Conservation (phyloP, 2,329 filamentous ascomycete genomes). For the Zymoseptoria ardabiliae region DNA sequence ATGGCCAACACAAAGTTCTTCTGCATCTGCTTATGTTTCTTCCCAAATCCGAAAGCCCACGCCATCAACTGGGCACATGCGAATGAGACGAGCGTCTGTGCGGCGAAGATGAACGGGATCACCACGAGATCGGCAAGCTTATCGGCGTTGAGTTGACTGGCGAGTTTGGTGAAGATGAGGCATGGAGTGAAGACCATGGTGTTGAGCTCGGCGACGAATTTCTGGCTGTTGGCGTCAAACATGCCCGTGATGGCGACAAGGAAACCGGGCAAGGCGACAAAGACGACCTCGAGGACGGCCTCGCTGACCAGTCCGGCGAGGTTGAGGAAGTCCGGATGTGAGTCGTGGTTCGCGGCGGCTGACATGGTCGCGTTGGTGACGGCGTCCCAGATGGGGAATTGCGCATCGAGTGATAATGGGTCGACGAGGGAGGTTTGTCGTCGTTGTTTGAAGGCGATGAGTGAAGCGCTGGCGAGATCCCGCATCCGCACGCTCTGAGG, state of each 20-base stretch:
- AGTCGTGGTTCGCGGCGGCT: slow-evolving; percentile 16
- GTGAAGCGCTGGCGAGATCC: slow-evolving; percentile 25
- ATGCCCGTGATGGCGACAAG: slow-evolving; percentile 83
- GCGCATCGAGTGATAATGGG: slow-evolving; percentile 22
- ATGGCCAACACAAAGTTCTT: slow-evolving; percentile 95
- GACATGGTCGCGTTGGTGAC: slow-evolving; percentile 26
- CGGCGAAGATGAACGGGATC: slow-evolving; percentile 87
- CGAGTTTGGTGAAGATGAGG: slow-evolving; percentile 94
- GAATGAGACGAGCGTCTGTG: slow-evolving; percentile 85
- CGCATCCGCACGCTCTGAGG: slow-evolving; percentile 41
- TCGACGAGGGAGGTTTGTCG: slow-evolving; percentile 22
- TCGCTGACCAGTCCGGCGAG: slow-evolving; percentile 82
- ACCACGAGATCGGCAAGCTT: slow-evolving; percentile 85
- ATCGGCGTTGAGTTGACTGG: slow-evolving; percentile 84
- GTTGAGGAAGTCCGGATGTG: slow-evolving; percentile 57
- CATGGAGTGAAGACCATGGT: slow-evolving; percentile 95
- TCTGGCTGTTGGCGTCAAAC: slow-evolving; percentile 93
- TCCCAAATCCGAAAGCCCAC: slow-evolving; percentile 63
- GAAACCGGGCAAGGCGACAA: slow-evolving; percentile 89
- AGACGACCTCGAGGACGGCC: slow-evolving; percentile 90
- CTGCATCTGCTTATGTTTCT: slow-evolving; percentile 54
- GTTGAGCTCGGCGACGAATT: slow-evolving; percentile 93
- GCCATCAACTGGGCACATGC: slow-evolving; percentile 63
- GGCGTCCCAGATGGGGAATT: slow-evolving; percentile 24
- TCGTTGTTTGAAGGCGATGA: slow-evolving; percentile 34